phyloP scores from a whole-genome alignment of 2,329 filamentous ascomycete species.

The Apiospora aurea region DNA sequence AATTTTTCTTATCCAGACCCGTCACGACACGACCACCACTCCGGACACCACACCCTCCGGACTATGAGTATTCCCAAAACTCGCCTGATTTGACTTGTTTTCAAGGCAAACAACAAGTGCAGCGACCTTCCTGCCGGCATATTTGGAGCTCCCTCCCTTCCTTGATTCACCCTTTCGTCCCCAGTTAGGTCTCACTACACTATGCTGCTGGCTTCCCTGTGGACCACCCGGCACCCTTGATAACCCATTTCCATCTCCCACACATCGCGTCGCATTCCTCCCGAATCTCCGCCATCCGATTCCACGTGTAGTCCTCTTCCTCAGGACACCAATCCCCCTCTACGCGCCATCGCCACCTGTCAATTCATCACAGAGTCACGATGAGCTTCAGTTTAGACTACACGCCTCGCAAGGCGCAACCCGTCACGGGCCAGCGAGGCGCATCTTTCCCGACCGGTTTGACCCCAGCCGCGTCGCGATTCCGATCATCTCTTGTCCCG shows the following conservation, averaged over 20 bases:
- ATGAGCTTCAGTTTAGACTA: slow-evolving; percentile 36
- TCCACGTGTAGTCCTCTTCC: slow-evolving; percentile 10
- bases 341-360: slow-evolving; percentile 26
- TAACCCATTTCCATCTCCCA: slow-evolving; percentile 26
- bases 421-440: slow-evolving; percentile 38
- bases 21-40: not conserved
- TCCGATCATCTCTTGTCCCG: slow-evolving; percentile 44
- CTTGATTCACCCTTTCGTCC: not conserved
- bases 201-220: slow-evolving; percentile 18
- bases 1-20: slow-evolving; percentile 9
- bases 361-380: slow-evolving; percentile 28
- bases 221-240: slow-evolving; percentile 19
- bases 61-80: slow-evolving; percentile 9
- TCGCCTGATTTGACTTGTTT: slow-evolving; percentile 11
- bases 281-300: slow-evolving; percentile 8
- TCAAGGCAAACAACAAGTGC: not conserved
- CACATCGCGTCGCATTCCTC: slow-evolving; percentile 31
- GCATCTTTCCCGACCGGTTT: slow-evolving; percentile 37
- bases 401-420: slow-evolving; percentile 39
- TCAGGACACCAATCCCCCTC: slow-evolving; percentile 21
- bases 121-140: not conserved
- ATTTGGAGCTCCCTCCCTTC: slow-evolving; percentile 3
- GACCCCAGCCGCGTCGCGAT: slow-evolving; percentile 39
- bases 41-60: not conserved
- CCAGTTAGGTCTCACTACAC: slow-evolving; percentile 15